phyloP scores from a whole-genome alignment of 805 yeast species.

The Metschnikowia bowlesiae region DNA sequence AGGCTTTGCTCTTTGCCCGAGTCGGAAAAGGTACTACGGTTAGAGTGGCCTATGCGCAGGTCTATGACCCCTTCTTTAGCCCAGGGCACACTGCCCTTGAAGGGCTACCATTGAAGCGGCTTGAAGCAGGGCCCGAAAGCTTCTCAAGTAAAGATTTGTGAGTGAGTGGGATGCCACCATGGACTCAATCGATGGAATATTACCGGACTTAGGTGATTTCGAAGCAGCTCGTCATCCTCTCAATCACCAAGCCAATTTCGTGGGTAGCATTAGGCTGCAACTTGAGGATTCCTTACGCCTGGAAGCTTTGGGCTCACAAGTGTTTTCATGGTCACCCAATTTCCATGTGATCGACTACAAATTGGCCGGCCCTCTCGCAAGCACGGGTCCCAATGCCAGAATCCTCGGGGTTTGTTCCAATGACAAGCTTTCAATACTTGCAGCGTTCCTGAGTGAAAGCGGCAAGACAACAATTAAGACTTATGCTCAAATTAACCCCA shows the following conservation, averaged over 20 bases:
- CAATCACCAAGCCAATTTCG: constrained; percentile 4
- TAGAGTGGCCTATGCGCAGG: too few relatives aligned
- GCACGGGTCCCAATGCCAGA: constrained; percentile 4
- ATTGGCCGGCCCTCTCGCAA: constrained; percentile 9
- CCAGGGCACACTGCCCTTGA: too few relatives aligned
- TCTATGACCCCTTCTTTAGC: too few relatives aligned
- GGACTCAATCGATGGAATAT: neutral
- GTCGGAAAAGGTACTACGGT: too few relatives aligned
- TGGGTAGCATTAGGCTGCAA: constrained; percentile 3
- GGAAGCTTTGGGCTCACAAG: constrained; percentile 2
- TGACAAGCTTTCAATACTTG: constrained; percentile 6
- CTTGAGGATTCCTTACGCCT: constrained; percentile 3
- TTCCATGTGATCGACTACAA: neutral
- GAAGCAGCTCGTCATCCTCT: constrained; percentile 5
- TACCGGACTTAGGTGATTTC: constrained; percentile 12
- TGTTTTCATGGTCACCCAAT: neutral
- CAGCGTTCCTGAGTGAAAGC: neutral
- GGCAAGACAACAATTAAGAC: constrained; percentile 5
- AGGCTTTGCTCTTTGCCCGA: too few relatives aligned
- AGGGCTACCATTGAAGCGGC: too few relatives aligned
- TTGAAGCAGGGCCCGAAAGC: too few relatives aligned
- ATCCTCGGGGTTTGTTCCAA: constrained; percentile 2
- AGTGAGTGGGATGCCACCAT: constrained; percentile 8
- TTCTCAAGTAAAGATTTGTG: neutral
- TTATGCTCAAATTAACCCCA: constrained; percentile 13